Evolutionary conservation across 2,329 filamentous ascomycete genomes (phyloP).

Genomic region (Aspergillus jensenii): DNA sequence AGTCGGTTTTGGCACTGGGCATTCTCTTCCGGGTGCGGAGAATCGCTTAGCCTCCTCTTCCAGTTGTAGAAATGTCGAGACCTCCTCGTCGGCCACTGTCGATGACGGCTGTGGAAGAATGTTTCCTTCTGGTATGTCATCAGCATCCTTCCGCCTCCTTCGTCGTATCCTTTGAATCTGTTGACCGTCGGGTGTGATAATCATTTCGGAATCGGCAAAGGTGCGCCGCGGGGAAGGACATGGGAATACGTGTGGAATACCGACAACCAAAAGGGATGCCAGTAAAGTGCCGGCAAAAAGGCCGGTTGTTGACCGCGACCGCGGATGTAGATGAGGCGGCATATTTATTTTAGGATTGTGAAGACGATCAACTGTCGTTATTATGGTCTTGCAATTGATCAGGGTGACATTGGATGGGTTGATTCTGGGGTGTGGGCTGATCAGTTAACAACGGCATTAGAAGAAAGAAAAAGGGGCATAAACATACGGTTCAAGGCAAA

Average conservation of each 20-base stretch:
- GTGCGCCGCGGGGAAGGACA: slow-evolving; percentile 79
- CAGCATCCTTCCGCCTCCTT: slow-evolving; percentile 35
- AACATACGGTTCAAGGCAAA: neutral
- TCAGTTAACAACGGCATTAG: slow-evolving; percentile 1
- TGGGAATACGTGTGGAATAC: slow-evolving; percentile 82
- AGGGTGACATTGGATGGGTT: slow-evolving; percentile 13
- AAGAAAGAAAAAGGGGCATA: neutral
- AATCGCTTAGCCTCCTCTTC: slow-evolving; percentile 41
- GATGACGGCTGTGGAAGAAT: slow-evolving; percentile 14
- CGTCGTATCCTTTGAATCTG: slow-evolving; percentile 38
- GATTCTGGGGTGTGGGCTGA: neutral
- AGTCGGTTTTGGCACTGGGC: slow-evolving; percentile 86
- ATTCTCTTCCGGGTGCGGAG: slow-evolving; percentile 64
- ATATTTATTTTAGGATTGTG: slow-evolving; percentile 48
- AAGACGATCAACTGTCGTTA: neutral
- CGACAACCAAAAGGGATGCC: slow-evolving; percentile 89
- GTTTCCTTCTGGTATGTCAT: slow-evolving; percentile 17
- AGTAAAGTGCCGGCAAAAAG: slow-evolving; percentile 92
- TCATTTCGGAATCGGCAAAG: slow-evolving; percentile 67
- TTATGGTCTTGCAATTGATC: neutral
- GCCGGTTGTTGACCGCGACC: slow-evolving; percentile 88
- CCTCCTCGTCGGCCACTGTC: slow-evolving; percentile 40
- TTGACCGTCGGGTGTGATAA: slow-evolving; percentile 43
- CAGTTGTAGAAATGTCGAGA: slow-evolving; percentile 43
- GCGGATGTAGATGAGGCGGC: slow-evolving; percentile 84